phyloP scores from a whole-genome alignment of 805 yeast species.

The Sugiyamaella qingdaonensis region DNA sequence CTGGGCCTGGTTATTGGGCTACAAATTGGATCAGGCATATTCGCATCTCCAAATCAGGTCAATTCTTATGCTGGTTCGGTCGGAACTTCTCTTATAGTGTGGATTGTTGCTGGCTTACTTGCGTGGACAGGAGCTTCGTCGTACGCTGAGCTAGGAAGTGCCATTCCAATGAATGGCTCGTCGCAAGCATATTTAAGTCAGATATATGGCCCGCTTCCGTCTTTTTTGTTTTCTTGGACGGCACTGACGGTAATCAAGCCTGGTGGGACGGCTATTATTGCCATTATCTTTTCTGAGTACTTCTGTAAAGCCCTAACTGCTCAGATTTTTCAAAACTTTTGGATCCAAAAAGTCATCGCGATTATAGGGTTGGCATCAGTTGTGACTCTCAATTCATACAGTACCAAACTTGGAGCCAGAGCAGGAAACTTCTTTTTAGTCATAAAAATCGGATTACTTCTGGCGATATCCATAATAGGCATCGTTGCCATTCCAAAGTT shows the following conservation, averaged over 20 bases:
- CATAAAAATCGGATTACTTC: conserved; percentile 32
- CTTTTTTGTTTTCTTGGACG: conserved; percentile 38
- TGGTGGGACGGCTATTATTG: conserved; percentile 39
- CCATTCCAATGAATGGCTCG: conserved; percentile 40
- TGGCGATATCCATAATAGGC: conserved; percentile 32
- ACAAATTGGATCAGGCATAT: conserved; percentile 44
- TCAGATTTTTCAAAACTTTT: conserved; percentile 16
- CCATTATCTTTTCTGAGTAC: conserved; percentile 39
- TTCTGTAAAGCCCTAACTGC: conserved; percentile 26
- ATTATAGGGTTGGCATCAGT: conserved; percentile 26
- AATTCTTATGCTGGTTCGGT: conserved; percentile 36
- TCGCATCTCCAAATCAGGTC: conserved; percentile 40
- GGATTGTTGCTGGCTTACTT: conserved; percentile 38
- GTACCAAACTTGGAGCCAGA: conserved; percentile 31
- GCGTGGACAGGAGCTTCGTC: conserved; percentile 44
- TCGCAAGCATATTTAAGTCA: conserved; percentile 38
- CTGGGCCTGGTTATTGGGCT: conserved; percentile 38
- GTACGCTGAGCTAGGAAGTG: conserved; percentile 39
- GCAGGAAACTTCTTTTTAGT: conserved; percentile 33
- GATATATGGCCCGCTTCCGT: conserved; percentile 35
- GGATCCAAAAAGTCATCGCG: conserved; percentile 33
- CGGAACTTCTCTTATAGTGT: conserved; percentile 35
- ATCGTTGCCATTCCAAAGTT: conserved; percentile 22
- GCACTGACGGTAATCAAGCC: conserved; percentile 38
- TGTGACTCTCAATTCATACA: conserved; percentile 28